phyloP scores from a whole-genome alignment of 768 basidiomycete genomes.

The Tylopilus felleus region DNA sequence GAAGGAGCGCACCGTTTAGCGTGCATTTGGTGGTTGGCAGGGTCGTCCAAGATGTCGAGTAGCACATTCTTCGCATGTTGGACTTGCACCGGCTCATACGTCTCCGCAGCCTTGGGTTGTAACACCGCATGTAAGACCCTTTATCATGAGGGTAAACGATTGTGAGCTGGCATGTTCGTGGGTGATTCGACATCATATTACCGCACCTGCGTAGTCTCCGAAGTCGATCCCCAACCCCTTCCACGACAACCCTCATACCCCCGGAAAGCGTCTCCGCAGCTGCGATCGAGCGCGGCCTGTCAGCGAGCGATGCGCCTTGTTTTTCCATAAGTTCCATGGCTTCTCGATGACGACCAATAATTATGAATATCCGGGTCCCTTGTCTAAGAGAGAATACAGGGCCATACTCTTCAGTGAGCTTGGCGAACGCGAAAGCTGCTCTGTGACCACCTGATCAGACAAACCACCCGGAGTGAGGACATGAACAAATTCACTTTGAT shows the following conservation, averaged over 20 bases:
- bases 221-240: constrained; percentile 29
- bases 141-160: neutral
- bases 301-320: constrained; percentile 32
- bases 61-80: constrained; percentile 32
- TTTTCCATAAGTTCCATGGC: constrained; percentile 41
- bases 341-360: constrained; percentile 29
- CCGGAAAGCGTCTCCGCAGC: constrained; percentile 34
- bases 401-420: constrained; percentile 58
- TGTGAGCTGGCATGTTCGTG: neutral
- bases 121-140: constrained; percentile 35
- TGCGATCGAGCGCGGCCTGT: constrained; percentile 36
- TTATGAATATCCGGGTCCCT: constrained; percentile 29
- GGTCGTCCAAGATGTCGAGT: constrained; percentile 35
- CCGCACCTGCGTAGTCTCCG: constrained; percentile 27
- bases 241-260: constrained; percentile 31
- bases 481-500: neutral
- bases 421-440: constrained; percentile 38
- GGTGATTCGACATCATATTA: neutral
- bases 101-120: constrained; percentile 31
- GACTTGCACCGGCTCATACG: constrained; percentile 34
- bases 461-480: no score
- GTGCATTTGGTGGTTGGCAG: constrained; percentile 33
- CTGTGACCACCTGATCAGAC: constrained; percentile 4
- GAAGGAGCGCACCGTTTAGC: constrained; percentile 24
- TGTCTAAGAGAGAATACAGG: constrained; percentile 55